Evolutionary conservation across 1,284 basidiomycete species (phyloP), one percentile per base, ranked within the genome.

Genomic region (Trametes sp.): DNA sequence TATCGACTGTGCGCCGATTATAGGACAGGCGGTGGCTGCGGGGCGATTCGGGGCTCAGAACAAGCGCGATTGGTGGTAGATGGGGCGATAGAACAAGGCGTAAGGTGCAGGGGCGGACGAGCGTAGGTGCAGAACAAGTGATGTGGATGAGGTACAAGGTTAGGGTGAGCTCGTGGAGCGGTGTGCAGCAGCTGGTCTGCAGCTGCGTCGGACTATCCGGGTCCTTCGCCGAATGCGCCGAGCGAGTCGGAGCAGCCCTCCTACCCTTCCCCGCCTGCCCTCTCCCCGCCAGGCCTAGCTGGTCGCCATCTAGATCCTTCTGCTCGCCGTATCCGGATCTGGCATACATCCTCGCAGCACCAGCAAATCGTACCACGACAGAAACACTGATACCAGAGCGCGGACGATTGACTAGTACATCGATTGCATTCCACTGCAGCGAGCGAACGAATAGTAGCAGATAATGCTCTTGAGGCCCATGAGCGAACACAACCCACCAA

Each of bases 331-430:
- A 26, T 45, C 44, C 21, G 44, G 21, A 45, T 31, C 19, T 49
- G 46, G 46, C 24, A 35, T 23, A 23, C 11, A 28, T 26, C 45
- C 7, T 14, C 6, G 31, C 13, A 33, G 31, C 16, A 36, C 19
- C 50, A 38, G 21, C n/a, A 13, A 13, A 35, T 23, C 13, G 14
- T 16, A 46, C 1, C 45, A 46, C 11, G 6, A 28, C 11, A 28
- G 35, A 33, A 21, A 21, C n/a, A 19, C 14, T 49, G 13, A 48
- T 7, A 53, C 51, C 41, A 19, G 19, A 23, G 5, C 24, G n/a
- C n/a, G 16, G 33, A 36, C 31, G 31, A 26, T 53, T 44, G 38
- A 54, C 38, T 54, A 54, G 14, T 54, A 54, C 52, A 54, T 42
- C 28, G 52, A 54, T 29, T 26, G 42, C 38, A 7, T 10, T 51